Evolutionary conservation across 148 eudicot species (phyloP).

Genomic region (Tetragonia tetragonoides): DNA sequence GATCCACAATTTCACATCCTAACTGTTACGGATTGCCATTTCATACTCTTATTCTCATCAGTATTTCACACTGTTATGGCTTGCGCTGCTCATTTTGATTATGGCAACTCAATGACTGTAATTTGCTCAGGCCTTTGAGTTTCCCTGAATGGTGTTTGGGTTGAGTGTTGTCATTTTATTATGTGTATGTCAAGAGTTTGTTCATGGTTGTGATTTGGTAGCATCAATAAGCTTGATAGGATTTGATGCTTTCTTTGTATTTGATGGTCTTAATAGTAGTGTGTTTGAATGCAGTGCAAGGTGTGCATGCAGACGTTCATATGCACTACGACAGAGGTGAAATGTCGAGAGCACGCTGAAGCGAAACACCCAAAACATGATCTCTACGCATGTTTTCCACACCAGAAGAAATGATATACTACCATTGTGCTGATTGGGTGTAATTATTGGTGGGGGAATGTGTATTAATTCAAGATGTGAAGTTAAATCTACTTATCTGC

Average conservation of each 20-base stretch:
- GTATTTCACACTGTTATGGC: no score
- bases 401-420: constrained; percentile 58
- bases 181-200: no score
- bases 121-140: neutral
- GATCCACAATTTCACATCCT: no score
- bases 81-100: neutral
- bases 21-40: no score
- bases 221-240: neutral
- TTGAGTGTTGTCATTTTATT: neutral
- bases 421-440: no score
- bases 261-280: neutral
- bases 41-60: no score
- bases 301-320: constrained; percentile 97
- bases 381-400: constrained; percentile 67
- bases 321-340: constrained; percentile 90
- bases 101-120: constrained; percentile 8
- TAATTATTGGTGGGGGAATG: no score
- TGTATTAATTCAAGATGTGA: no score
- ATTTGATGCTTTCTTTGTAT: neutral
- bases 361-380: constrained; percentile 87
- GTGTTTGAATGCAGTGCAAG: constrained; percentile 72
- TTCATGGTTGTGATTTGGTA: no score
- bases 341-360: constrained; percentile 92
- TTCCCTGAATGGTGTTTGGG: neutral
- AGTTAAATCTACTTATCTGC: neutral